Evolutionary conservation across 2,329 filamentous ascomycete genomes (phyloP).

Genomic region (Alternaria hordeiaustralica): DNA sequence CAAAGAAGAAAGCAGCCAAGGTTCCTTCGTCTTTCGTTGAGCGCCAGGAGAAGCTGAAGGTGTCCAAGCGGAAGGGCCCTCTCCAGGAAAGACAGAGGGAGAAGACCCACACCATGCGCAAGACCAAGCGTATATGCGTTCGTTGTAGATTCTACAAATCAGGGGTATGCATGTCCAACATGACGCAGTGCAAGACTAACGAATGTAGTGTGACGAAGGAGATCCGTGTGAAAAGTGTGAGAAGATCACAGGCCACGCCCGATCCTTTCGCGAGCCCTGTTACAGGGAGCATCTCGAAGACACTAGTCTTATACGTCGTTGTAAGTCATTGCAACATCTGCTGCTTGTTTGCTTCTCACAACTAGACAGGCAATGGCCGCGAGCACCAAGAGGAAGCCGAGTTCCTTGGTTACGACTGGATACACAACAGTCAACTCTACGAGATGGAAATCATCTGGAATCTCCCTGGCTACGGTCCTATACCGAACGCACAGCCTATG

Average conservation of each 20-base stretch:
- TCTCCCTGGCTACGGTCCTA: constrained; percentile 42
- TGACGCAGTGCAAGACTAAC: constrained; percentile 3
- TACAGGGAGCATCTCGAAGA: constrained; percentile 43
- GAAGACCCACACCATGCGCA: constrained; percentile 46
- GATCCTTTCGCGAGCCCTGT: constrained; percentile 42
- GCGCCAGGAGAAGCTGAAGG: constrained; percentile 42
- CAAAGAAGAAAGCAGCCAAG: constrained; percentile 37
- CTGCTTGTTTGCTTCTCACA: constrained; percentile 10
- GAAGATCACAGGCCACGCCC: constrained; percentile 38
- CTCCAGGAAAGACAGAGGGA: constrained; percentile 35
- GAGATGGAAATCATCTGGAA: constrained; percentile 46
- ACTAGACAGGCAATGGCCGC: constrained; percentile 41
- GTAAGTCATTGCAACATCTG: constrained; percentile 19
- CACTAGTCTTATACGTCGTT: constrained; percentile 40
- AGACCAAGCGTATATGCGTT: constrained; percentile 39
- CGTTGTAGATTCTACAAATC: constrained; percentile 47
- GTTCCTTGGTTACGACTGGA: constrained; percentile 41
- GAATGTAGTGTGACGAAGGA: constrained; percentile 39
- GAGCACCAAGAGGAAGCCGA: constrained; percentile 44
- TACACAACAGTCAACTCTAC: constrained; percentile 30
- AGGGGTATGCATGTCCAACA: constrained; percentile 26
- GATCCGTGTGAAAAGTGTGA: constrained; percentile 41
- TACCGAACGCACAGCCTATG: constrained; percentile 32
- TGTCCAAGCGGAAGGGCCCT: constrained; percentile 40
- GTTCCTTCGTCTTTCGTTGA: constrained; percentile 44